Evolutionary conservation across 2,329 filamentous ascomycete genomes (phyloP).

Genomic region (Exophiala viscosa): DNA sequence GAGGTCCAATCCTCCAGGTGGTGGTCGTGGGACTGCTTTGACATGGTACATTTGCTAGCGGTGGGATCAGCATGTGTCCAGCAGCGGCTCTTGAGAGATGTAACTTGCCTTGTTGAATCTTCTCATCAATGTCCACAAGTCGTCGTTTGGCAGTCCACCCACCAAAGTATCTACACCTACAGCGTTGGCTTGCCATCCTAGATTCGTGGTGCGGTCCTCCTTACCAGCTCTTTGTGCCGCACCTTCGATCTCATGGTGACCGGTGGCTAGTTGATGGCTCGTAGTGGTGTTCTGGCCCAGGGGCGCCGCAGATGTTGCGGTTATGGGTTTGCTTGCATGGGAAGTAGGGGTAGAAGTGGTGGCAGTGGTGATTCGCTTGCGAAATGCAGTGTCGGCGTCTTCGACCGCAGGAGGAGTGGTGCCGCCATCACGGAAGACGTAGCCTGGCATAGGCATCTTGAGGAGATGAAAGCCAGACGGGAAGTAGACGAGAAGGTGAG

Average conservation of each 20-base stretch:
- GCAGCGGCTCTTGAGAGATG: not conserved
- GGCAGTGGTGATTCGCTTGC: slow-evolving; percentile 22
- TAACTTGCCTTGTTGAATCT: slow-evolving; percentile 66
- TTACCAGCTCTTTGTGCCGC: slow-evolving; percentile 45
- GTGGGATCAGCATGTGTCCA: slow-evolving; percentile 27
- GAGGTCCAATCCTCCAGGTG: slow-evolving; percentile 69
- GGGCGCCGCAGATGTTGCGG: slow-evolving; percentile 20
- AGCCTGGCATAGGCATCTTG: slow-evolving; percentile 33
- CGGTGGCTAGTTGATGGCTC: slow-evolving; percentile 45
- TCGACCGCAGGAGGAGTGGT: slow-evolving; percentile 29
- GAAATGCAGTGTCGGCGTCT: slow-evolving; percentile 17
- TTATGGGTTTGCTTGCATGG: slow-evolving; percentile 10
- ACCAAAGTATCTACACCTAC: slow-evolving; percentile 60
- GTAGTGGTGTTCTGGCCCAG: slow-evolving; percentile 34
- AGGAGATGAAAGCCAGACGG: not conserved
- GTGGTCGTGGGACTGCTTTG: slow-evolving; percentile 59
- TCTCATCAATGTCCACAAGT: slow-evolving; percentile 67
- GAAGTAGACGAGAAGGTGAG: not conserved
- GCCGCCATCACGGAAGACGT: slow-evolving; percentile 33
- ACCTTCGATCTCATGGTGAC: slow-evolving; percentile 45
- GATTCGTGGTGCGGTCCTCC: slow-evolving; percentile 58
- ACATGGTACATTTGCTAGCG: slow-evolving; percentile 64
- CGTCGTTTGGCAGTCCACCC: slow-evolving; percentile 66
- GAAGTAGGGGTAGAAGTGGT: not conserved
- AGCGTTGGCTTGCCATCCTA: slow-evolving; percentile 60